These are phyloP conservation scores for Verbena officinalis DNA, from an alignment of 257 asterid genomes.

Conservation along the genomic window DNA sequence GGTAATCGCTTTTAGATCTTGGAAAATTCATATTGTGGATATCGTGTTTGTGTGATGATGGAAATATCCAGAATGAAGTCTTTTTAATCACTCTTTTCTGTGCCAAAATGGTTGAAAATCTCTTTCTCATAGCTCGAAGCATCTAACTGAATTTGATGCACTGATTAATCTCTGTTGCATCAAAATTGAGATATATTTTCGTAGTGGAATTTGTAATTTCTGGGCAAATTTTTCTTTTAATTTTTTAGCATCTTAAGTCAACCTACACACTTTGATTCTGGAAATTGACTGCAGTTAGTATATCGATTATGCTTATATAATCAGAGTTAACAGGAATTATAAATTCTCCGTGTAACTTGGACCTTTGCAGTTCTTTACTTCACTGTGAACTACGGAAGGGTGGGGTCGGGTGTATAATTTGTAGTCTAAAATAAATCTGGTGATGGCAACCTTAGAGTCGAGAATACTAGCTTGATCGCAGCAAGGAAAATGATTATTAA, in stretches of 20 bases:
- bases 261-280: conserved; percentile 8
- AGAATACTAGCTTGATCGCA: neutral
- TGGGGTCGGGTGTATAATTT: neutral
- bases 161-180: neutral
- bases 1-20: neutral
- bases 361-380: neutral
- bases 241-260: neutral
- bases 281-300: conserved; percentile 1
- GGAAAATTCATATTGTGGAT: conserved; percentile 1
- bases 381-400: neutral
- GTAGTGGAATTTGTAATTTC: conserved; percentile 11
- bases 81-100: neutral
- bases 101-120: no score
- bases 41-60: neutral
- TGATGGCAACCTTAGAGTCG: conserved; percentile 10
- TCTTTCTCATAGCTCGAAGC: neutral
- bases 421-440: neutral
- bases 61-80: conserved; percentile 1
- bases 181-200: neutral
- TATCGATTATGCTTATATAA: conserved; percentile 16
- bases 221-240: neutral
- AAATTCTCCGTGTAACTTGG: neutral
- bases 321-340: neutral
- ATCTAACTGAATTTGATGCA: conserved; percentile 12
- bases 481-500: neutral